Conservation (phyloP, 257 asterid genomes). For the Nicotiana benthamiana region DNA sequence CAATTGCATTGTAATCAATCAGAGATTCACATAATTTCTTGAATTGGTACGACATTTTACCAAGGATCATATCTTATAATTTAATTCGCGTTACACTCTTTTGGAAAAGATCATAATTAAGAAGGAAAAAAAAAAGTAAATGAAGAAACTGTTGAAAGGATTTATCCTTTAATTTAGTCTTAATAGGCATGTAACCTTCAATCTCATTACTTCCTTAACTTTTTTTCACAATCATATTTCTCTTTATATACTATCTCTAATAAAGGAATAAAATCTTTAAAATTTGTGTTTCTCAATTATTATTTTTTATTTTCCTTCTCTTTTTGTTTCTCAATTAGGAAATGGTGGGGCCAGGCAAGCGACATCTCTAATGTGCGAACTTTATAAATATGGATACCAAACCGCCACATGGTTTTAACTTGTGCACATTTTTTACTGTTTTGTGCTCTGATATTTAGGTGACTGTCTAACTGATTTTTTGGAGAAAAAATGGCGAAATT, state of each 20-base stretch:
- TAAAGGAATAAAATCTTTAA: background rate
- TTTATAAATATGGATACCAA: background rate
- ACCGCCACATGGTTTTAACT: background rate
- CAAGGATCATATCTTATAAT: no score
- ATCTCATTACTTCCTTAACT: no score
- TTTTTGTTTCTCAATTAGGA: background rate
- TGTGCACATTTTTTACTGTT: background rate
- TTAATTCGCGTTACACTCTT: no score
- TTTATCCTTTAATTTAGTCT: background rate
- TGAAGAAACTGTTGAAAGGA: background rate
- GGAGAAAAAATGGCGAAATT: slow-evolving; percentile 19
- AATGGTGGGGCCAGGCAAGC: background rate
- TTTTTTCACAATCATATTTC: background rate
- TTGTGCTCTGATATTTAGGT: background rate
- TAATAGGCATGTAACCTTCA: background rate
- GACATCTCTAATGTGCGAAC: background rate
- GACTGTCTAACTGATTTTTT: background rate
- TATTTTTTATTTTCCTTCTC: no score
- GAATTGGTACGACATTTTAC: no score
- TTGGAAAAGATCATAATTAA: background rate
- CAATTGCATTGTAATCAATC: no score
- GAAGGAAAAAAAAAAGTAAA: background rate
- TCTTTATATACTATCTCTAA: no score
- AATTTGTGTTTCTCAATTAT: background rate
- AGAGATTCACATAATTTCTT: no score